Evolutionary conservation across 331 rosid genomes (phyloP), one percentile per base, ranked within the genome.

Genomic region (Quercus phellos): DNA sequence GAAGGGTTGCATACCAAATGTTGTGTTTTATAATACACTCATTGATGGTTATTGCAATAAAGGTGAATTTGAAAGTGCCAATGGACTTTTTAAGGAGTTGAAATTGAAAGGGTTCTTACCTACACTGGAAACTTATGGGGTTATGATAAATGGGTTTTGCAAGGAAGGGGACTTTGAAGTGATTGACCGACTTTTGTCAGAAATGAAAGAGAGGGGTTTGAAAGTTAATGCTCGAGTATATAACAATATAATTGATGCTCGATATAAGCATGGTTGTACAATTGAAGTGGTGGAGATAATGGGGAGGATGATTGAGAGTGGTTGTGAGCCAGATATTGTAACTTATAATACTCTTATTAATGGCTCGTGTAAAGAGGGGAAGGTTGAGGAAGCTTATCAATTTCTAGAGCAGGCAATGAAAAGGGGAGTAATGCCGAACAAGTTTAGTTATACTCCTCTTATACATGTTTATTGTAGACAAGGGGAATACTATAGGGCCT

Each of bases 51-150:
- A 82, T 85, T 91, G 97, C 84, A 88, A 82, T 84, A 87, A 75
- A 80, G 96, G 96, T 53, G 85, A 90, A 74, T 70, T 89, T 1
- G 68, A 64, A 14, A 26, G 86, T 76, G 98, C 97, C 29, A 66
- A 79, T 27, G 68, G 46, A 71, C 73, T 89, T 81, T 83, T 93
- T 50, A 81, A 73, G 80, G 90, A 91, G 77, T 82, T 91, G 90
- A 91, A 91, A 67, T 80, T 83, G 86, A 89, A 84, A 80, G 97
- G 97, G 1, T 79, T 91, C 80, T 75, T 90, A 80, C 94, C 93
- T 2, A 84, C 90, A 0, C 18, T 89, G 68, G 86, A 85, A 67
- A 91, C 97, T 72, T 91, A 82, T 58, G 97, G 96, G 27, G 83
- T 90, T 77, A 42, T 93, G 71, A 79, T 91, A 67, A 75, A 89